These are phyloP conservation scores for Begonia loranthoides DNA, from an alignment of 306 rosid species.

Conservation along the genomic window DNA sequence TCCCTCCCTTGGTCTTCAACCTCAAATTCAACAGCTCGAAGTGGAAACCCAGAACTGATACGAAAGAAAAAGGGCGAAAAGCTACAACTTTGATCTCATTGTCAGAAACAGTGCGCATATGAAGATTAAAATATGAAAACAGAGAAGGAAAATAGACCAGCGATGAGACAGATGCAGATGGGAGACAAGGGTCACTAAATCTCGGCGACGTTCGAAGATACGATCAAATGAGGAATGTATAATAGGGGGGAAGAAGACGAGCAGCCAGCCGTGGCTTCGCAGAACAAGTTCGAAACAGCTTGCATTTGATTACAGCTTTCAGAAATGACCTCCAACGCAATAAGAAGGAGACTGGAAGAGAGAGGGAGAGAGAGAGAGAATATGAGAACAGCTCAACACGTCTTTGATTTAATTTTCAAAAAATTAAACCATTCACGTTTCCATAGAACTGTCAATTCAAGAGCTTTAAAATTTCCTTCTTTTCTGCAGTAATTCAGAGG, in stretches of 20 bases:
- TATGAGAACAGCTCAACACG: constrained; percentile 76
- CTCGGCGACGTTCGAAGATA: constrained; percentile 43
- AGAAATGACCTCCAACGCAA: constrained; percentile 21
- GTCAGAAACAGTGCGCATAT: constrained; percentile 19
- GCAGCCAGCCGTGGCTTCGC: constrained; percentile 6
- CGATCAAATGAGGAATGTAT: constrained; percentile 3
- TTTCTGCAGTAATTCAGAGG: too few relatives aligned
- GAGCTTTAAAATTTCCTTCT: too few relatives aligned
- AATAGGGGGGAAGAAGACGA: constrained; percentile 11
- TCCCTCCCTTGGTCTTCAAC: constrained; percentile 1
- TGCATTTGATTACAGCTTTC: constrained; percentile 49
- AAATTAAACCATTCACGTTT: background rate
- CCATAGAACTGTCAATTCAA: too few relatives aligned
- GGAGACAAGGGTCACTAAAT: constrained; percentile 29
- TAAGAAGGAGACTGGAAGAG: constrained; percentile 5
- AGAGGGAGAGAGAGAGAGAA: constrained; percentile 15
- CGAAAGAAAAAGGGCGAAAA: background rate
- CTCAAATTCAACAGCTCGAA: constrained; percentile 3
- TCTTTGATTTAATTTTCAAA: constrained; percentile 23
- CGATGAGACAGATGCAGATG: constrained; percentile 18
- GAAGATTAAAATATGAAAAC: background rate
- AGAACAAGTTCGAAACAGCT: constrained; percentile 32
- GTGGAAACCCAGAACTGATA: constrained; percentile 2
- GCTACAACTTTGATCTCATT: constrained; percentile 41
- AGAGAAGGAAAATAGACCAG: constrained; percentile 29